These are phyloP conservation scores for Saksenaea oblongispora DNA, from an alignment of 371 early-diverging fungal species.

Conservation along the genomic window DNA sequence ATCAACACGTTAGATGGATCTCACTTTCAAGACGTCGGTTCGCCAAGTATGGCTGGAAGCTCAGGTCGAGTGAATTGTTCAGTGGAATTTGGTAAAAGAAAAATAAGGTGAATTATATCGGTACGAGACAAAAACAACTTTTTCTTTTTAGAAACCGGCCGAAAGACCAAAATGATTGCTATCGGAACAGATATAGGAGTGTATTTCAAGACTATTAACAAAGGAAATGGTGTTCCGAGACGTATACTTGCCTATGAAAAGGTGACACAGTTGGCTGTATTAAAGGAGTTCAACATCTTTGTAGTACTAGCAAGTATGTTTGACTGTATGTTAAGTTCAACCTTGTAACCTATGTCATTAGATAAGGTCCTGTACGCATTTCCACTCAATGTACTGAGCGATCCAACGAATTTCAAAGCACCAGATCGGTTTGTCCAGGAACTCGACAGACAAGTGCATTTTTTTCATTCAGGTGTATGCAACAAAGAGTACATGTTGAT, in stretches of 20 bases:
- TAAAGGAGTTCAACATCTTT: constrained; percentile 23
- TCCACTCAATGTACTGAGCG: constrained; percentile 44
- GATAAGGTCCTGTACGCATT: constrained; percentile 60
- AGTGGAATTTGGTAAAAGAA: constrained; percentile 41
- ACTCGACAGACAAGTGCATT: constrained; percentile 56
- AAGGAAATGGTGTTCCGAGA: constrained; percentile 5
- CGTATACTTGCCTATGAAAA: constrained; percentile 10
- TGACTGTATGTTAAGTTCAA: not conserved
- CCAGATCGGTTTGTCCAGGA: constrained; percentile 31
- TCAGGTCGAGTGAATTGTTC: constrained; percentile 60
- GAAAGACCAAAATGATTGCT: constrained; percentile 20
- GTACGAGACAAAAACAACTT: no score
- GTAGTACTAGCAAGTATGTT: constrained; percentile 24
- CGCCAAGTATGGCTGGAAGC: not conserved
- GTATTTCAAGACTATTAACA: constrained; percentile 36
- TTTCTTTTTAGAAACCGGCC: not conserved
- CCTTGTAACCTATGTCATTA: not conserved
- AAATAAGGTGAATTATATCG: not conserved
- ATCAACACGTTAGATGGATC: constrained; percentile 29
- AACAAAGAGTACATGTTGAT: constrained; percentile 53
- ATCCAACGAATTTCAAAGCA: constrained; percentile 25
- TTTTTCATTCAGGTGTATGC: constrained; percentile 68
- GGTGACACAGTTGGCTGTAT: constrained; percentile 25
- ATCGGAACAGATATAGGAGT: constrained; percentile 81
- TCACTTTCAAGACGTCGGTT: constrained; percentile 6